phyloP scores from a whole-genome alignment of 176 grass and related monocot genomes.

The Carex scoparia region DNA sequence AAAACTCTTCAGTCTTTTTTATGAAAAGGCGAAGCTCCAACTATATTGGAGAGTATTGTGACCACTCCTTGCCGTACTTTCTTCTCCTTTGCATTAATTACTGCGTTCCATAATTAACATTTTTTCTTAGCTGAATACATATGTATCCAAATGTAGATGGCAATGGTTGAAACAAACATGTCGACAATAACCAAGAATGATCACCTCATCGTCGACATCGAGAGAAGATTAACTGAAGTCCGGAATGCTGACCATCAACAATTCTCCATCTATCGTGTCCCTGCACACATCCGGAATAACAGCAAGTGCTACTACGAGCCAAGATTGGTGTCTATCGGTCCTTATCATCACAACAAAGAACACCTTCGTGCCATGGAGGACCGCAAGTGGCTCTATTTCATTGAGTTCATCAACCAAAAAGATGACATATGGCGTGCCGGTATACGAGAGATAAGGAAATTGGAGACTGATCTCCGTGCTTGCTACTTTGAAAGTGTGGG shows the following conservation, averaged over 20 bases:
- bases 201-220: not conserved
- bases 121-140: not conserved
- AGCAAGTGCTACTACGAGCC: slow-evolving; percentile 13
- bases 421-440: not conserved
- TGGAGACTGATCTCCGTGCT: not conserved
- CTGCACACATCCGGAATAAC: not conserved
- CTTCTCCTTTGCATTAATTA: not conserved
- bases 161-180: not conserved
- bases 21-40: not conserved
- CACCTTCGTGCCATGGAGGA: slow-evolving; percentile 16
- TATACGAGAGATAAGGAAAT: not conserved
- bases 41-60: not conserved
- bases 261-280: slow-evolving; percentile 9
- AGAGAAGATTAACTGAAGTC: not conserved
- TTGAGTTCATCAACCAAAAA: not conserved
- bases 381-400: slow-evolving; percentile 10
- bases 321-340: slow-evolving; percentile 1
- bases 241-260: not conserved
- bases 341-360: not conserved
- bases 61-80: not conserved
- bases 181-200: not conserved
- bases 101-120: not conserved
- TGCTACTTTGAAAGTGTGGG: slow-evolving; percentile 9
- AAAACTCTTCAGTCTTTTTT: not conserved
- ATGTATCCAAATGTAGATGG: not conserved